Evolutionary conservation across 2,329 filamentous ascomycete genomes (phyloP), one percentile per base, ranked within the genome.

Genomic region (Capronia epimyces): DNA sequence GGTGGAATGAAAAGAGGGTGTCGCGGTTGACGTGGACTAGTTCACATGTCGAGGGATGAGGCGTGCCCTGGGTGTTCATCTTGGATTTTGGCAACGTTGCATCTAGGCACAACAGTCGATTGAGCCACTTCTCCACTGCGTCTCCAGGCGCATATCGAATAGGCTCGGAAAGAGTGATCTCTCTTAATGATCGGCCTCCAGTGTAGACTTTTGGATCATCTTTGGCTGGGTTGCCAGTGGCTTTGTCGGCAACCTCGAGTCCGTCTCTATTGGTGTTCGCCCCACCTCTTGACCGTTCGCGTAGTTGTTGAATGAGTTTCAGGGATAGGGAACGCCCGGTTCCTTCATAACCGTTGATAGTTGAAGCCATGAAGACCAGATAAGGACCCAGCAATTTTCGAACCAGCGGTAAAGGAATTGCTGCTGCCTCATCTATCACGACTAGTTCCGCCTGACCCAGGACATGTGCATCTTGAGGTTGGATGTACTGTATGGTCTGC

Each of bases 281-380:
- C 15, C 77, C 78, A 32, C 82, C 81, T 62, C 87, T 79, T 27
- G 91, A 94, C 66, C 98, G 90, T 63, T 98, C 91, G 52, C 93
- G 84, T 20, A 98, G 80, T 70, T 98, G 91, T 67, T 97, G 94
- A 58, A 98, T 96, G 59, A 98, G 78, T 72, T 98, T 98, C 47
- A 98, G 75, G 0, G 93, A 97, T 4, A 98, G 77, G 1, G 93
- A 97, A 51, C 93, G 83, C 34, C 93, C 93, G 5, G 93, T 98
- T 50, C 93, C 93, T 73, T 98, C 93, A 67, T 98, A 98, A 52
- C 93, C 93, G 66, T 97, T 97, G 72, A 98, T 96, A 1, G 93
- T 98, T 0, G 93, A 98, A 1, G 94, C 89, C 93, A 98, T 97
- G 71, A 98, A 98, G 7, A 97, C 89, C 31, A 98, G 76, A 69